Evolutionary conservation across 2,329 filamentous ascomycete genomes (phyloP).

Genomic region (Hyphodiscus sp.): DNA sequence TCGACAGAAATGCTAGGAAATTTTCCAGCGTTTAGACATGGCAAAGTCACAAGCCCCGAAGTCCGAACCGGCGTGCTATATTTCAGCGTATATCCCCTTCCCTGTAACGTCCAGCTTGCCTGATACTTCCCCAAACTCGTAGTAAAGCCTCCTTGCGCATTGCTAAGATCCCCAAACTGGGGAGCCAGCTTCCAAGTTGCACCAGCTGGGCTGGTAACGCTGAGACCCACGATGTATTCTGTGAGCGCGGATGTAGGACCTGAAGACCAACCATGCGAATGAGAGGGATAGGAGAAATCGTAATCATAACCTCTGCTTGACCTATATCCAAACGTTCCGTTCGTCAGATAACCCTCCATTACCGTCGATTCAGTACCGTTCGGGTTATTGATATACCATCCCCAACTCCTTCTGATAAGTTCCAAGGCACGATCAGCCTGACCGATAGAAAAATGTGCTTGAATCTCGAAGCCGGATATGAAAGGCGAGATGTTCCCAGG

Average conservation of each 20-base stretch:
- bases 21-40: not conserved
- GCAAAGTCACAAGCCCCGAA: constrained; percentile 9
- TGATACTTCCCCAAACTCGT: constrained; percentile 34
- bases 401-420: constrained; percentile 52
- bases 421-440: constrained; percentile 45
- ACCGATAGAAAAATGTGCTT: constrained; percentile 45
- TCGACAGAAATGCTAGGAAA: constrained; percentile 11
- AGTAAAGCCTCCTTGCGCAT: constrained; percentile 35
- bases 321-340: constrained; percentile 52
- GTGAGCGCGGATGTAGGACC: constrained; percentile 42
- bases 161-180: constrained; percentile 34
- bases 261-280: constrained; percentile 43
- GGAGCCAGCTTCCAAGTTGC: constrained; percentile 34
- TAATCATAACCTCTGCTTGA: constrained; percentile 44
- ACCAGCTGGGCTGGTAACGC: constrained; percentile 31
- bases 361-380: constrained; percentile 52
- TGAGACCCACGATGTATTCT: constrained; percentile 37
- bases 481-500: constrained; percentile 52
- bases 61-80: constrained; percentile 12
- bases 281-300: constrained; percentile 36
- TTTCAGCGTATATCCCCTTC: constrained; percentile 8
- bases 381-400: constrained; percentile 52
- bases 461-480: constrained; percentile 52
- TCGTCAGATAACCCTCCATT: constrained; percentile 49
- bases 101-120: constrained; percentile 28